These are phyloP conservation scores for Curvularia lunata DNA, from an alignment of 2,329 filamentous ascomycete genomes.

Conservation along the genomic window DNA sequence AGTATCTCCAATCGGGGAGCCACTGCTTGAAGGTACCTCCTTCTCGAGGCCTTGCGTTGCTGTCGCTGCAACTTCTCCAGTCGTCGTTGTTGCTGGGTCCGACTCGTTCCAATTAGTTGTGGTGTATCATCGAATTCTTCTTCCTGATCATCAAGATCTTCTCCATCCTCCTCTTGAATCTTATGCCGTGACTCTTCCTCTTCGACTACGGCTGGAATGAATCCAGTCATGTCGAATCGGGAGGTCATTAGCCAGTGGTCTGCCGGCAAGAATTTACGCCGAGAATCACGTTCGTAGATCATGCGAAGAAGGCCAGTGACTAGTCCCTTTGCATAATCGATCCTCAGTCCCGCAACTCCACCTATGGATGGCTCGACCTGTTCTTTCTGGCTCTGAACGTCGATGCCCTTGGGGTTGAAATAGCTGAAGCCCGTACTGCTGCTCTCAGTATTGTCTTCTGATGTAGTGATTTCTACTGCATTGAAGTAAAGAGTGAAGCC, in stretches of 20 bases:
- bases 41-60: slow-evolving; percentile 70
- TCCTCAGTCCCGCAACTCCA: slow-evolving; percentile 73
- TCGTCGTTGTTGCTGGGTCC: slow-evolving; percentile 66
- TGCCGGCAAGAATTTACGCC: slow-evolving; percentile 80
- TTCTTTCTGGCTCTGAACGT: slow-evolving; percentile 38
- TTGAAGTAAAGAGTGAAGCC: slow-evolving; percentile 90
- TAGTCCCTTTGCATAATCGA: slow-evolving; percentile 79
- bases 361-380: slow-evolving; percentile 56
- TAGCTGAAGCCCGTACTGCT: slow-evolving; percentile 58
- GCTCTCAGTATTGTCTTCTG: slow-evolving; percentile 51
- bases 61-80: slow-evolving; percentile 68
- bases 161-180: slow-evolving; percentile 68
- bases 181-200: slow-evolving; percentile 82
- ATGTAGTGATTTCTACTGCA: slow-evolving; percentile 66
- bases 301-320: slow-evolving; percentile 82
- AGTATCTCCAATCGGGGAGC: slow-evolving; percentile 88
- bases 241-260: slow-evolving; percentile 95
- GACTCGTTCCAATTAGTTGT: slow-evolving; percentile 60
- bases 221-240: slow-evolving; percentile 84
- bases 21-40: slow-evolving; percentile 76
- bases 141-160: slow-evolving; percentile 56
- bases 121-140: slow-evolving; percentile 48
- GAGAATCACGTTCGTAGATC: slow-evolving; percentile 91
- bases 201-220: slow-evolving; percentile 82
- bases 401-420: slow-evolving; percentile 36